These are phyloP conservation scores for Colletotrichum chlorophyti DNA, from an alignment of 2,329 filamentous ascomycete genomes.

Conservation along the genomic window DNA sequence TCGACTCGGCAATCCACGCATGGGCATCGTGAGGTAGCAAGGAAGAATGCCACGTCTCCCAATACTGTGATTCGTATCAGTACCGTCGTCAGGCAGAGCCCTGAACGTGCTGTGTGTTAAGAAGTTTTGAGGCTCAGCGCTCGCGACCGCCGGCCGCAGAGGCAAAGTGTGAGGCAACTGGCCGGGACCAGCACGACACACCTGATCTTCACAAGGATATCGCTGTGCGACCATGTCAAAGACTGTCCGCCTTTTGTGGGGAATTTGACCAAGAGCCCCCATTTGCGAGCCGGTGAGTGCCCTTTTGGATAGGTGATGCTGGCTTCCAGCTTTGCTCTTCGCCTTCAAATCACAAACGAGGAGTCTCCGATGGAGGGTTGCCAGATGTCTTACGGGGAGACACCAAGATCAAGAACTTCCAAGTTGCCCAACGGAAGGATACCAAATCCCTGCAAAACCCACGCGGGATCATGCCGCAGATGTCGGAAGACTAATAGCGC, in stretches of 20 bases:
- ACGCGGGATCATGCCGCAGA: slow-evolving; percentile 14
- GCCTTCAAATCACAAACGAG: background rate
- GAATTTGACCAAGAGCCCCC: background rate
- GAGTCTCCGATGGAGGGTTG: background rate
- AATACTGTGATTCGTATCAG: background rate
- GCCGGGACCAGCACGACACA: slow-evolving; percentile 1
- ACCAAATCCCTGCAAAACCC: slow-evolving; percentile 2
- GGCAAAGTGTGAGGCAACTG: background rate
- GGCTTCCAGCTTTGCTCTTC: background rate
- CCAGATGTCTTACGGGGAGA: background rate
- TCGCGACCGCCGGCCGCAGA: background rate
- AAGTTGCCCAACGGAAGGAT: slow-evolving; percentile 10
- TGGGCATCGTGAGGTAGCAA: no score
- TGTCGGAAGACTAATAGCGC: background rate
- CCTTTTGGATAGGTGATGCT: slow-evolving; percentile 14
- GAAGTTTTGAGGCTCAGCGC: background rate
- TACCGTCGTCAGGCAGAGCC: background rate
- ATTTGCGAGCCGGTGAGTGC: slow-evolving; percentile 14
- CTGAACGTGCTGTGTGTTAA: background rate
- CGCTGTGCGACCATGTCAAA: background rate
- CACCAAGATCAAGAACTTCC: background rate
- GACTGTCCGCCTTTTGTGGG: background rate
- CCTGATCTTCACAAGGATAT: slow-evolving; percentile 18
- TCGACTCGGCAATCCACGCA: no score
- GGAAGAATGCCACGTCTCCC: background rate